Percentiles rank a stretch among this genome's conserved stretches.
Conservation (phyloP, 164 flowering plant species). For the Buxus sempervirens region DNA sequence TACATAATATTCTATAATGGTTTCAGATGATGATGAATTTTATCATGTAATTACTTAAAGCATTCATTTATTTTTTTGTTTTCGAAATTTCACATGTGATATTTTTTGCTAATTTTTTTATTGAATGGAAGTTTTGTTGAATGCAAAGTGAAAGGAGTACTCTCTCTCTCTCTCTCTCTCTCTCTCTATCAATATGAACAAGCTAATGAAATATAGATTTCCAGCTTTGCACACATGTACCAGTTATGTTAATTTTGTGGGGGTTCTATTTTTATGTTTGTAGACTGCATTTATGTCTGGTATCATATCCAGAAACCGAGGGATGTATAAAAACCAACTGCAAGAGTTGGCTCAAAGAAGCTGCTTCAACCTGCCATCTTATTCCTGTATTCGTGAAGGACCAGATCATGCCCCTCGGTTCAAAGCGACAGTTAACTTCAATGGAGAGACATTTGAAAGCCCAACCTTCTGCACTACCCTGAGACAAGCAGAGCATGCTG, state of each 20-base stretch:
- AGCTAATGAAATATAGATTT: too few relatives aligned
- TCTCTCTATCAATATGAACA: background rate
- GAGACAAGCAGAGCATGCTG: conserved; percentile 66
- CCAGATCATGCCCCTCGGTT: conserved; percentile 73
- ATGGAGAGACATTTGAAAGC: conserved; percentile 64
- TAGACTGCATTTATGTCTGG: conserved; percentile 4
- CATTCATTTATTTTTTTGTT: too few relatives aligned
- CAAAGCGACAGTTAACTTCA: conserved; percentile 61
- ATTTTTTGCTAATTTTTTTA: too few relatives aligned
- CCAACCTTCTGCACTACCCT: conserved; percentile 54
- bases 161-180: too few relatives aligned
- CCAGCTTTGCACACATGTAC: too few relatives aligned
- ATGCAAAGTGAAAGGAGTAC: too few relatives aligned
- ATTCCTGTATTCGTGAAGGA: conserved; percentile 62
- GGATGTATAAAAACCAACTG: conserved; percentile 61
- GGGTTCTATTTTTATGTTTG: background rate
- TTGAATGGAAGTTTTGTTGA: too few relatives aligned
- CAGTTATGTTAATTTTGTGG: background rate
- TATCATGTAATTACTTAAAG: too few relatives aligned
- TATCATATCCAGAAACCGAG: conserved; percentile 23
- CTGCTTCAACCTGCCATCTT: conserved; percentile 63
- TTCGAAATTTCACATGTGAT: too few relatives aligned
- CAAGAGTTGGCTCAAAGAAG: too few relatives aligned
- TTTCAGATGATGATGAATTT: too few relatives aligned
- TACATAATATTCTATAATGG: too few relatives aligned